Base-by-base conservation (phyloP, 2,329 filamentous ascomycete genomes). In the Penicillium sp. region DNA sequence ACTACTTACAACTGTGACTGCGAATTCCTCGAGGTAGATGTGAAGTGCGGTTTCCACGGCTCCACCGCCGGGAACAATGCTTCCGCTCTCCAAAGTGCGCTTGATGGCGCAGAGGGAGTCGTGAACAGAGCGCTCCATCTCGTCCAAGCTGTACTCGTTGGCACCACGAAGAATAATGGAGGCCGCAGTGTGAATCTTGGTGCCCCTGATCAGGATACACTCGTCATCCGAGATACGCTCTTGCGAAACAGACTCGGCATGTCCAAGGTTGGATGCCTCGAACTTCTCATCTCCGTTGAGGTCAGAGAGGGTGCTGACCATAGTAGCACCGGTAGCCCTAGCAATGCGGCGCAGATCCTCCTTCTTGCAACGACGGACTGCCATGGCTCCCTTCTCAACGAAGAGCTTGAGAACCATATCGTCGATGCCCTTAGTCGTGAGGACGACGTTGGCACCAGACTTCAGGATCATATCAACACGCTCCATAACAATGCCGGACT, bases 201-300 rank as follows among this genome's bases (percentile, higher is more conserved):
- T 96, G 54, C 93, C 93, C 82, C 94, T 96, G 74, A 99, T 84
- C 62, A 99, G 80, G 65, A 99, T 99, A 77, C 93, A 97, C 81
- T 99, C 94, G 68, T 99, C 94, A 70, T 99, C 94, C 3, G 94
- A 97, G 74, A 99, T 97, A 70, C 93, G 89, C 82, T 97, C 94
- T 78, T 99, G 94, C n/a, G 89, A 85, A 61, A 99, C 93, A 78
- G 97, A 94, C 68, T 99, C 94, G 15, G 94, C 94, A 63, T 91
- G 83, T 59, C 94, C 94, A 38, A 99, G 83, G 72, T 91, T 90
- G 40, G 92, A 92, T 23, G 91, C 81, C 67, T 99, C 94, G 69
- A 97, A 99, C 73, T 89, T 91, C 81, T 99, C 94, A 73, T 99
- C 94, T 58, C 94, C 94, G 72, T 99, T 97, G 63, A 99, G 81